A percentile compares a stretch with the other conserved stretches of the same genome.
Evolutionary conservation across 1,284 basidiomycete genomes (phyloP).

Genomic region (Puccinia coronata): DNA sequence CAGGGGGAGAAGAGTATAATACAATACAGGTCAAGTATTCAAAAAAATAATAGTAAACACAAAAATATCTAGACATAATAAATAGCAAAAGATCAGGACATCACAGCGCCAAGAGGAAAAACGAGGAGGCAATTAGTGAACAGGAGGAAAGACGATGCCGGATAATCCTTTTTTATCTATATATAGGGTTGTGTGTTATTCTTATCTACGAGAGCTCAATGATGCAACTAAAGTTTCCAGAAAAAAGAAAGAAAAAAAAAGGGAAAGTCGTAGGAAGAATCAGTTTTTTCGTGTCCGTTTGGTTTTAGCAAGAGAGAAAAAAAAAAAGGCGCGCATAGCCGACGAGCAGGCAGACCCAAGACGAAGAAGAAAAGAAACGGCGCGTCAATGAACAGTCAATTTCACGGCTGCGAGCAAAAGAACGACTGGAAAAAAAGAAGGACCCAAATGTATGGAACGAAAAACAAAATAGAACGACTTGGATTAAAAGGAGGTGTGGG

Average conservation of each 20-base stretch:
- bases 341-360: not conserved
- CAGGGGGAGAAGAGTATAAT: too few species aligned
- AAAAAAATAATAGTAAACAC: too few species aligned
- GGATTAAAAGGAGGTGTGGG: not conserved
- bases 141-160: too few species aligned
- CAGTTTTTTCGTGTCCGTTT: not conserved
- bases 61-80: too few species aligned
- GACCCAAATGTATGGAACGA: too few species aligned
- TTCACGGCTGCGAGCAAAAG: not conserved
- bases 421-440: not conserved
- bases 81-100: too few species aligned
- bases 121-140: too few species aligned
- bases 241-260: not conserved
- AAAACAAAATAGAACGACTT: not conserved
- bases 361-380: not conserved
- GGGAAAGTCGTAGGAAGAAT: not conserved
- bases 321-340: not conserved
- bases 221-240: not conserved
- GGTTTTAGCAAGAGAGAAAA: not conserved
- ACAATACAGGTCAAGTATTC: too few species aligned
- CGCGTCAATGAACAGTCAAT: not conserved
- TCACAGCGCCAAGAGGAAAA: too few species aligned
- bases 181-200: too few species aligned
- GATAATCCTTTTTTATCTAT: too few species aligned
- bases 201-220: not conserved